These are phyloP conservation scores for Corinectria fuckeliana DNA, from an alignment of 2,329 filamentous ascomycete species.

Conservation along the genomic window DNA sequence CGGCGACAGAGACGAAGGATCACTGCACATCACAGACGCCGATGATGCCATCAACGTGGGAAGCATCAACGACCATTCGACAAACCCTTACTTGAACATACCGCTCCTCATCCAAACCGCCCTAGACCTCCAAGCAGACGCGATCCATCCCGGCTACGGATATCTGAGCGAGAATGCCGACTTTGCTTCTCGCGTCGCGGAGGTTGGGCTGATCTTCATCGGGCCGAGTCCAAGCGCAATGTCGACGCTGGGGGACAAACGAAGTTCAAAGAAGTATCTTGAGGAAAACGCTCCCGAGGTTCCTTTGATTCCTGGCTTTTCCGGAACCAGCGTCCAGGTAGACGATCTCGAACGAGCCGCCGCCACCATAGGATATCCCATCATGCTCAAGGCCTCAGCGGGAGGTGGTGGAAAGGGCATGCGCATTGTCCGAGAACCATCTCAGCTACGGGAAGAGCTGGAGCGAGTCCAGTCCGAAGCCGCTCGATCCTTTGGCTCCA, in stretches of 20 bases:
- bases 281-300: slow-evolving; percentile 22
- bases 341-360: slow-evolving; percentile 13
- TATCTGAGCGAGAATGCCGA: slow-evolving; percentile 52
- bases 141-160: slow-evolving; percentile 30
- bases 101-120: slow-evolving; percentile 20
- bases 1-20: slow-evolving; percentile 13
- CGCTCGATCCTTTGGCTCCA: slow-evolving; percentile 44
- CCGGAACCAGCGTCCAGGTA: slow-evolving; percentile 14
- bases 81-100: slow-evolving; percentile 22
- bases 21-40: slow-evolving; percentile 21
- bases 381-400: slow-evolving; percentile 52
- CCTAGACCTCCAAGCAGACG: slow-evolving; percentile 40
- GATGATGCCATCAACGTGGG: slow-evolving; percentile 28
- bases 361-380: slow-evolving; percentile 40
- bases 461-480: slow-evolving; percentile 44
- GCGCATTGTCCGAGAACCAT: slow-evolving; percentile 27
- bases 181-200: slow-evolving; percentile 60
- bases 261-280: slow-evolving; percentile 29
- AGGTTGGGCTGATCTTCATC: slow-evolving; percentile 62
- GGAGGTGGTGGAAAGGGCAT: slow-evolving; percentile 53
- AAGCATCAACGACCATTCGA: slow-evolving; percentile 6
- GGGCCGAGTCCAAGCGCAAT: slow-evolving; percentile 59
- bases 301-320: slow-evolving; percentile 24
- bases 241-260: slow-evolving; percentile 29
- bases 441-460: slow-evolving; percentile 27